phyloP scores from a whole-genome alignment of 257 asterid genomes.

The Rehmannia glutinosa region DNA sequence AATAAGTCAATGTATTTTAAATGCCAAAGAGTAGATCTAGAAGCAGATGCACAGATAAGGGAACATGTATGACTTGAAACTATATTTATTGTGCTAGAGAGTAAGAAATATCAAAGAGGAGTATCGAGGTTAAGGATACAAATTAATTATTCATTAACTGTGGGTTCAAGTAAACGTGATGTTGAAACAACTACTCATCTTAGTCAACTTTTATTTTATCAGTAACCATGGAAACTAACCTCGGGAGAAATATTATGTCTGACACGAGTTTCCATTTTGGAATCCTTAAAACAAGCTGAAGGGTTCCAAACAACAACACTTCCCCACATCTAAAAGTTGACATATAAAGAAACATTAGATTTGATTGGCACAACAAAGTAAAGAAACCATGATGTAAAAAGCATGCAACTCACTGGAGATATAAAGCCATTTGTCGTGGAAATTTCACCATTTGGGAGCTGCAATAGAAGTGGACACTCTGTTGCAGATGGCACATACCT shows the following conservation, averaged over 20 bases:
- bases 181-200: neutral
- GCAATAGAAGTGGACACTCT: slow-evolving; percentile 83
- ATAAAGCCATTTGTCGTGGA: slow-evolving; percentile 89
- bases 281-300: slow-evolving; percentile 53
- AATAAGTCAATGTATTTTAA: neutral
- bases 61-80: neutral
- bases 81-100: neutral
- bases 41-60: neutral
- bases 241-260: slow-evolving; percentile 58
- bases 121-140: neutral
- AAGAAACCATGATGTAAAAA: slow-evolving; percentile 5
- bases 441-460: slow-evolving; percentile 67
- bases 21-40: neutral
- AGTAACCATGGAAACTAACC: slow-evolving; percentile 39
- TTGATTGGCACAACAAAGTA: slow-evolving; percentile 23
- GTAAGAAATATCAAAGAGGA: neutral
- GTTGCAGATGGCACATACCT: slow-evolving; percentile 84
- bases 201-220: neutral
- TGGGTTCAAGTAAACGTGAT: neutral
- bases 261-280: slow-evolving; percentile 31
- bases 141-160: neutral
- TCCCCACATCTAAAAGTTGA: slow-evolving; percentile 87
- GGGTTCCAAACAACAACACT: slow-evolving; percentile 93
- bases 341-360: slow-evolving; percentile 15
- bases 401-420: slow-evolving; percentile 73